Percentiles rank a stretch among this genome's conserved stretches.
phyloP scores from a whole-genome alignment of 108 stramenopile species.

The Discostella pseudostelligera region DNA sequence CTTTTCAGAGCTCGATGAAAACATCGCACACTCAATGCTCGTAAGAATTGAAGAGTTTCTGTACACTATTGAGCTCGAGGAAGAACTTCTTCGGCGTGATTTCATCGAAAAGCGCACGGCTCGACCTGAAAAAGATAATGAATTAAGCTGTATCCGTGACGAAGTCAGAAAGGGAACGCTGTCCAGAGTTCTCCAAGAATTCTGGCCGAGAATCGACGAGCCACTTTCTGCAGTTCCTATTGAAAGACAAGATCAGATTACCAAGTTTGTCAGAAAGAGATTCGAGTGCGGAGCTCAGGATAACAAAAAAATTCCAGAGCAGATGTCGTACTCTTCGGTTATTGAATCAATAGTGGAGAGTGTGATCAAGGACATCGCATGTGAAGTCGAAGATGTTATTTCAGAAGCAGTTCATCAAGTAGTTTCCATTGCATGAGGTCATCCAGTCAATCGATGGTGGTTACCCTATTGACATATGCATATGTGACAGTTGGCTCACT shows the following conservation, averaged over 20 bases:
- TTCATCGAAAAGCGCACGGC: not conserved
- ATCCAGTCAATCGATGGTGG: not conserved
- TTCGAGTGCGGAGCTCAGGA: too few relatives aligned
- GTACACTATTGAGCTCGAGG: conserved; percentile 8
- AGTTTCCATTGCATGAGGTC: not conserved
- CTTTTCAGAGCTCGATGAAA: not conserved
- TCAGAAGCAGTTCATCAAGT: not conserved
- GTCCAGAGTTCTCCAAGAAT: too few relatives aligned
- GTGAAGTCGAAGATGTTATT: not conserved
- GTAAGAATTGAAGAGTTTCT: not conserved
- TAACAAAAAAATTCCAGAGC: not conserved
- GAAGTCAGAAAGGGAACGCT: not conserved
- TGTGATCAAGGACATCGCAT: not conserved
- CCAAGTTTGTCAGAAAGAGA: not conserved
- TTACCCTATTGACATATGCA: not conserved
- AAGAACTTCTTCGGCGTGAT: conserved; percentile 2
- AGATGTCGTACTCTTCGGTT: not conserved
- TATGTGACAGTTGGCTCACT: too few relatives aligned
- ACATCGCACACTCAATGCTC: not conserved
- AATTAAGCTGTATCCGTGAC: not conserved
- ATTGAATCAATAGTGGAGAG: conserved; percentile 7
- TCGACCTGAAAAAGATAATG: not conserved
- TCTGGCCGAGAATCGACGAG: not conserved
- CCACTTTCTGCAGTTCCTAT: not conserved
- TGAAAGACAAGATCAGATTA: conserved; percentile 5